A percentile compares a stretch with the other conserved stretches of the same genome.
These are phyloP conservation scores for Phialophora tarda DNA, from an alignment of 2,329 filamentous ascomycete genomes.

Conservation along the genomic window DNA sequence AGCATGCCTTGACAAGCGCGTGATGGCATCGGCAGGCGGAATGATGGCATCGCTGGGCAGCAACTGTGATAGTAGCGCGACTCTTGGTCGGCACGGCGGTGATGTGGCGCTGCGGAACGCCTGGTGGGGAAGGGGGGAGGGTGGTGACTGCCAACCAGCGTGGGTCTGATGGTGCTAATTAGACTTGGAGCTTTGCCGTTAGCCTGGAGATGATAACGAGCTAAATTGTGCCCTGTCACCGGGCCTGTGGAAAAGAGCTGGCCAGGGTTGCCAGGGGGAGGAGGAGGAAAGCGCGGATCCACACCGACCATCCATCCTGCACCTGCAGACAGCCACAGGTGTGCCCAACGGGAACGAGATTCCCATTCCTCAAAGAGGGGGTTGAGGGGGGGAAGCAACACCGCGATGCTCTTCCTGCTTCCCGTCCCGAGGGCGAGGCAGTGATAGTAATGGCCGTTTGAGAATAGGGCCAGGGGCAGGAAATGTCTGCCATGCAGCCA, in stretches of 20 bases:
- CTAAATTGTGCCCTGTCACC: slow-evolving; percentile 9
- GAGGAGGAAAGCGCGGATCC: slow-evolving; percentile 10
- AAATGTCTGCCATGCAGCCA: slow-evolving; percentile 27
- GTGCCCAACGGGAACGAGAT: slow-evolving; percentile 13
- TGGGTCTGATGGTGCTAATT: slow-evolving; percentile 26
- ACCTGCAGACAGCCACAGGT: slow-evolving; percentile 8
- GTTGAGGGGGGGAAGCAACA: background rate
- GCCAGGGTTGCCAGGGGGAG: slow-evolving; percentile 18
- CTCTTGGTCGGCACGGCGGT: slow-evolving; percentile 25
- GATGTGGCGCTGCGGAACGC: slow-evolving; percentile 33
- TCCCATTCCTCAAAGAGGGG: slow-evolving; percentile 24
- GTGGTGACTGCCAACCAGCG: slow-evolving; percentile 20
- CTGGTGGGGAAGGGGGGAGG: slow-evolving; percentile 11
- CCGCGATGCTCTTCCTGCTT: background rate
- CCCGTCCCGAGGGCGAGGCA: background rate
- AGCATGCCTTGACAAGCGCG: slow-evolving; percentile 33
- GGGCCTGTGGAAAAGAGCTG: slow-evolving; percentile 14
- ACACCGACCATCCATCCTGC: slow-evolving; percentile 6
- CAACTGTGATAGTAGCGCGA: slow-evolving; percentile 31
- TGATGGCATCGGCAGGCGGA: slow-evolving; percentile 34
- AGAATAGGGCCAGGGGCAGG: slow-evolving; percentile 28
- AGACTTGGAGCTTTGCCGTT: slow-evolving; percentile 13
- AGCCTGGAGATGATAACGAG: slow-evolving; percentile 3
- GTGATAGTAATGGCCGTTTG: slow-evolving; percentile 22
- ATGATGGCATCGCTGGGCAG: slow-evolving; percentile 37